Evolutionary conservation across 164 flowering plant species (phyloP), one percentile per base, ranked within the genome.

Genomic region (Dillenia suffruticosa): DNA sequence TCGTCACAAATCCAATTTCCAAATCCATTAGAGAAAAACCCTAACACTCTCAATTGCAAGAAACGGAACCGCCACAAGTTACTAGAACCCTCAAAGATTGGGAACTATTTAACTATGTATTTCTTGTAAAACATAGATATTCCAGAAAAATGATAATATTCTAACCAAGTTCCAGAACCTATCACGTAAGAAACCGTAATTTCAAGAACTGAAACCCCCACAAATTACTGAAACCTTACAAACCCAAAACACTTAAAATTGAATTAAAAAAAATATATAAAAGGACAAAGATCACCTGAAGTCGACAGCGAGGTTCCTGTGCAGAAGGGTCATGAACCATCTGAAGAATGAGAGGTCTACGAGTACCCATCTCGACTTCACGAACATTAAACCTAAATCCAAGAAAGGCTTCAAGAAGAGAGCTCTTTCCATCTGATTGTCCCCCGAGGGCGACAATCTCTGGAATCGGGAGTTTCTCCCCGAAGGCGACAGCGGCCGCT

Each of bases 281-380:
- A 11, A 54, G 12, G 26, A 15, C 43, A 26, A n/a, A 11, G 10
- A 15, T 8, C 15, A 90, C 98, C 96, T 94, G 99, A 65, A 95
- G 92, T 1, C 96, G 82, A 63, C 99, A 95, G 2, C 96, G 85
- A 6, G 99, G 99, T 13, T 95, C 97, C 17, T 78, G 68, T 0
- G 99, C 97, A 1, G 89, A 56, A 17, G 87, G 72, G 51, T 95
- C 97, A 56, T 95, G 97, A 52, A 92, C 82, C 97, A 95, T 95
- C 76, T 95, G 99, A 44, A 95, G 80, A 63, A 95, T 85, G 66
- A 95, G 87, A 8, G 99, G 99, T 8, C 99, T 59, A 9, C 99
- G 81, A 3, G 97, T 95, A 4, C 99, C 99, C 96, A 95, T 95
- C 68, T 95, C 99, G 58, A 95, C 97, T 70, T 95, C 99, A 9